phyloP scores from a whole-genome alignment of 73 alveolate species.

The Paramecium bursaria region DNA sequence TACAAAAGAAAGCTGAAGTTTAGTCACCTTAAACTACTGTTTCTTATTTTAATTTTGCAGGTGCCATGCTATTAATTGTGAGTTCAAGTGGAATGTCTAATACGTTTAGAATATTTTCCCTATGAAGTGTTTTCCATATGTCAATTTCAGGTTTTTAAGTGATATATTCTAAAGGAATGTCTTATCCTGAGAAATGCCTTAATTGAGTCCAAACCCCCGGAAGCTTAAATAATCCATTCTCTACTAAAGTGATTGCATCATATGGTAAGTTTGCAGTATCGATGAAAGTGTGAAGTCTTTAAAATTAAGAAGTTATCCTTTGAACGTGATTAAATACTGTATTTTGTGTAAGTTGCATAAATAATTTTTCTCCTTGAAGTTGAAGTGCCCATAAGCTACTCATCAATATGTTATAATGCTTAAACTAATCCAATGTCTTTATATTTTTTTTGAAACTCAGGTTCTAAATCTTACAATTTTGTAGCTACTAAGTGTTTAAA shows the following conservation, averaged over 20 bases:
- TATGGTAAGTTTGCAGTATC: slow-evolving; percentile 27
- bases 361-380: neutral
- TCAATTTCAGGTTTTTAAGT: slow-evolving; percentile 3
- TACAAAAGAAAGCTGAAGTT: slow-evolving; percentile 8
- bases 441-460: no score
- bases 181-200: slow-evolving; percentile 23
- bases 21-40: neutral
- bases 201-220: slow-evolving; percentile 45
- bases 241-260: neutral
- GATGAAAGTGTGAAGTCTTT: slow-evolving; percentile 30
- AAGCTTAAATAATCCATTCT: slow-evolving; percentile 23
- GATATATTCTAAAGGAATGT: neutral
- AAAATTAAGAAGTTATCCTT: slow-evolving; percentile 18
- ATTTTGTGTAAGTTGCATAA: neutral
- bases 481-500: no score
- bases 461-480: slow-evolving; percentile 8
- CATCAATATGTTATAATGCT: slow-evolving; percentile 16
- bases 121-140: neutral
- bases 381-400: slow-evolving; percentile 17
- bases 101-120: neutral
- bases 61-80: slow-evolving; percentile 23
- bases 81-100: slow-evolving; percentile 26
- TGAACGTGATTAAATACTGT: slow-evolving; percentile 1
- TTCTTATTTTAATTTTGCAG: neutral
- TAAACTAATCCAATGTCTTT: neutral